These are phyloP conservation scores for Yarrowia galli DNA, from an alignment of 1,139 yeast species.

Conservation along the genomic window DNA sequence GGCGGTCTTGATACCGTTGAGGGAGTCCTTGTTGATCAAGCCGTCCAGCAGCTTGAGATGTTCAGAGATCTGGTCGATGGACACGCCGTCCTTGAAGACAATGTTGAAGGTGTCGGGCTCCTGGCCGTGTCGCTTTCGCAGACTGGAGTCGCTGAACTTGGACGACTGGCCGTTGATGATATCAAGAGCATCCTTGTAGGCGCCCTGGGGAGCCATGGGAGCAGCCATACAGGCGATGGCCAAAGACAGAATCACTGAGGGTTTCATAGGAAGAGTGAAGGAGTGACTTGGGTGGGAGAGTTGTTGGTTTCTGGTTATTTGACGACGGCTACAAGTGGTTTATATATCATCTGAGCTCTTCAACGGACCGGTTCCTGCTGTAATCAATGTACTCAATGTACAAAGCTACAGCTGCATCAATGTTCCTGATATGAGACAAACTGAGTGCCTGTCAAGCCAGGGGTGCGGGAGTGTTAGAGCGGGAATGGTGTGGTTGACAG, in stretches of 20 bases:
- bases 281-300: conserved; percentile 17
- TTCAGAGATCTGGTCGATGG: conserved; percentile 27
- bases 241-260: conserved; percentile 16
- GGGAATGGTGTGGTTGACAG: no score
- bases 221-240: conserved; percentile 25
- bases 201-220: conserved; percentile 10
- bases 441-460: conserved; percentile 4
- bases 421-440: neutral
- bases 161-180: conserved; percentile 8
- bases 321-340: neutral
- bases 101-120: conserved; percentile 29
- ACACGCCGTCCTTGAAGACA: conserved; percentile 28
- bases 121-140: conserved; percentile 17
- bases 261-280: conserved; percentile 3
- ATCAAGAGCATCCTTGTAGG: conserved; percentile 31
- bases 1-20: conserved; percentile 19
- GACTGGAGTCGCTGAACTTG: conserved; percentile 10
- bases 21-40: conserved; percentile 16
- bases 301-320: neutral
- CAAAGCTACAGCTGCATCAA: conserved; percentile 1
- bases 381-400: no score
- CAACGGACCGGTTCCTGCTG: neutral
- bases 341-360: neutral
- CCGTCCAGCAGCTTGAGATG: conserved; percentile 37
- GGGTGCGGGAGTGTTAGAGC: neutral